Base-by-base conservation (phyloP, 2,329 filamentous ascomycete genomes). In the Botrytis squamosa region DNA sequence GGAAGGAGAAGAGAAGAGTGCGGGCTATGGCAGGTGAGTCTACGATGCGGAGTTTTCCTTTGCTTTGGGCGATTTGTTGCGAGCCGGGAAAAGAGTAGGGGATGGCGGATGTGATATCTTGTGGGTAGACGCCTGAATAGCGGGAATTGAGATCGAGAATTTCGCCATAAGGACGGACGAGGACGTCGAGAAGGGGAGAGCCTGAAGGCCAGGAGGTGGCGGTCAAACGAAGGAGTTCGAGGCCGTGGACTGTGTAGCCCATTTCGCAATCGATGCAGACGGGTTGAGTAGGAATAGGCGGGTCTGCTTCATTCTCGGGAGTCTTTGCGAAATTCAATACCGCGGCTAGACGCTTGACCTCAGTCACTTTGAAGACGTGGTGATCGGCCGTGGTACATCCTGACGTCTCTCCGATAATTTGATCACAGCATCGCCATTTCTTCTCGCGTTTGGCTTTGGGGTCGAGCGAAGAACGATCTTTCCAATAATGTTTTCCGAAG, bases 231-330 rank as follows among this genome's bases (percentile, higher is more conserved):
- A 98, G 91, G 29, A 99, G 87, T 82, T 99, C 96, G 76, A 98
- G 85, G 0, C 97, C 96, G 68, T 92, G 83, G 0, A 93, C 93
- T 0, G 97, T 99, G 80, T 97, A 98, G 7, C 93, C 93, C 96
- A 99, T 99, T 81, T 99, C 96, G 79, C 96, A 98, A 81, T 99
- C 96, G 79, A 99, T 95, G 76, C 90, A 92, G 18, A 98, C 90
- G 3, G 92, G 93, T 52, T 88, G 68, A 22, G 46, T 22, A 6
- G 62, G 12, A 36, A 44, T 88, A 70, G 87, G 84, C 1, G 82
- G 79, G 0, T 85, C 84, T 1, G 84, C 85, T 3, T 83, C 78
- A 77, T 94, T 94, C 20, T 86, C 83, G 0, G 95, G 95, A 0
- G 96, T 98, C 75, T 89, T 83, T 73, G 89, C 87, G 81, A 97